Evolutionary conservation across 1,284 basidiomycete species (phyloP), one percentile per base, ranked within the genome.

Genomic region (Trichosporon sp.): DNA sequence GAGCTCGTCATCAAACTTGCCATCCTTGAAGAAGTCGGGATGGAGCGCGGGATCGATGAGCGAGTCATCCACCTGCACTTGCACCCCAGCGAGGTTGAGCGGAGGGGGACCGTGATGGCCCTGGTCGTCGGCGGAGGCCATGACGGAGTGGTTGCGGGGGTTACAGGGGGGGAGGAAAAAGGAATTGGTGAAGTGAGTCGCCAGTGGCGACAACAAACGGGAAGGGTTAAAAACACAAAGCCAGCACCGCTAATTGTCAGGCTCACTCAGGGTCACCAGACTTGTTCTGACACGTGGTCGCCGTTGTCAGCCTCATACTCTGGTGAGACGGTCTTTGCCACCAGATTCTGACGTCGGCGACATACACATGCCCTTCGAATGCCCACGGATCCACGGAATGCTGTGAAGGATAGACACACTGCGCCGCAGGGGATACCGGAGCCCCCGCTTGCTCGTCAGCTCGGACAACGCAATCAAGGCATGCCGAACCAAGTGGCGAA

Each of bases 21-120:
- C 58, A 21, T 64, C 63, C n/a, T 66, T 19, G 62, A 69, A 69
- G 52, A 66, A 69, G 52, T 59, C 61, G 3, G 61, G 37, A 23
- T 61, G 56, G 27, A 69, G 62, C 9, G 58, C 14, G 10, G 68
- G 63, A 46, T 69, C 68, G 52, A 69, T 69, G 58, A 69, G 65
- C 4, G 58, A 54, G 40, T 65, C 68, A 52, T 69, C 63, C 13
- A 65, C 68, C 34, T 61, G 62, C 49, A 54, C 49, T 1, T 59
- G 29, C 7, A 65, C 66, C 36, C 66, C 66, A 19, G 66, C 66
- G 62, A 68, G 66, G 56, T 68, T 68, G 59, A 68, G 66, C 31
- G 66, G 66, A 31, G 66, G 63, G 59, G 49, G 49, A 27, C 49
- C 49, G 49, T 54, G 49, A 29, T 54, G 49, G 49, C 49, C 49